These are phyloP conservation scores for Trametes sp. DNA, from an alignment of 1,284 basidiomycete genomes.

Conservation along the genomic window DNA sequence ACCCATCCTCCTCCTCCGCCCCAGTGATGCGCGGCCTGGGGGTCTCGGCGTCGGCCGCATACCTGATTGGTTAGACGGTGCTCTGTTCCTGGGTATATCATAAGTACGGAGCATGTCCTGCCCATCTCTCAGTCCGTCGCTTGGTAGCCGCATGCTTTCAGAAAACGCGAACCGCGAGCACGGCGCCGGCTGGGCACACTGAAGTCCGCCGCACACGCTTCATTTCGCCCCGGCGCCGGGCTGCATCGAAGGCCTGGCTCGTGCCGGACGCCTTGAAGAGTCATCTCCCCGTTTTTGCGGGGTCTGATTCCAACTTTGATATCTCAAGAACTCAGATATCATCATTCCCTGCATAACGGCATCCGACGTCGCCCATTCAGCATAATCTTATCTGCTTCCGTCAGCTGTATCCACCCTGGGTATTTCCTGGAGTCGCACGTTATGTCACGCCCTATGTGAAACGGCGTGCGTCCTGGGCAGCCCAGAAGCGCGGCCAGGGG, in stretches of 20 bases:
- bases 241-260: constrained; percentile 25
- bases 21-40: constrained; percentile 3
- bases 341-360: constrained; percentile 40
- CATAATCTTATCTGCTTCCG: constrained; percentile 40
- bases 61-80: constrained; percentile 17
- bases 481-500: constrained; percentile 40
- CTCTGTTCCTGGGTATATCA: constrained; percentile 27
- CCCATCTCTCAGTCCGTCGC: constrained; percentile 23
- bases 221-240: constrained; percentile 17
- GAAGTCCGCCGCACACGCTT: constrained; percentile 23
- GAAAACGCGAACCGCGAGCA: constrained; percentile 28
- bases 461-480: constrained; percentile 33
- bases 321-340: constrained; percentile 30
- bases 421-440: constrained; percentile 37
- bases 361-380: constrained; percentile 34
- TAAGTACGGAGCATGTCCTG: constrained; percentile 24
- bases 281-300: constrained; percentile 18
- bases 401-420: constrained; percentile 26
- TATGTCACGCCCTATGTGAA: constrained; percentile 39
- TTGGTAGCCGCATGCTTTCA: constrained; percentile 29
- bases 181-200: constrained; percentile 22
- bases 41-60: constrained; percentile 27
- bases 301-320: constrained; percentile 34
- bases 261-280: constrained; percentile 22
- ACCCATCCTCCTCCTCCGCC: constrained; percentile 1